Base-by-base conservation (phyloP, 1,284 basidiomycete species). In the Melampsora americana region DNA sequence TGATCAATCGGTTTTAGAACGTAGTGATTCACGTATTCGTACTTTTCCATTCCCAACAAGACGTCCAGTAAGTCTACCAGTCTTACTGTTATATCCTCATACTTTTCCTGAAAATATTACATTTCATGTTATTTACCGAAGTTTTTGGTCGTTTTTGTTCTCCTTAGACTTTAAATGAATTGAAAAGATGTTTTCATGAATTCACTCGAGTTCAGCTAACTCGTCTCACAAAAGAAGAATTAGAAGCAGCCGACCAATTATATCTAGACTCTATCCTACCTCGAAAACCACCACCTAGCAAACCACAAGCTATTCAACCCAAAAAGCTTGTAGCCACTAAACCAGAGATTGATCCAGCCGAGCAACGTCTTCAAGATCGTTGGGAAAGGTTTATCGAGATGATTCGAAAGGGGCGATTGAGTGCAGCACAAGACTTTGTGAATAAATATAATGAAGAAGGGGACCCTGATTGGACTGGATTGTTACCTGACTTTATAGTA, bases 11-110 rank as follows among this genome's bases (percentile, higher is more conserved):
- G 26, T 77, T 42, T 26, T 35, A 69, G 86, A 87, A 86, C 28
- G 92, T 96, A 18, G 39, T 6, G 72, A 74, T 79, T 87, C 88
- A 28, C 87, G 94, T 60, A 84, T 97, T 44, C 88, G 93, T 66
- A 91, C 89, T 0, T 95, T 95, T 83, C 93, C 93, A 0, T 97
- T 97, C 83, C 93, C 93, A 5, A 97, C 94, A 1, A 89, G 93
- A 39, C 87, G 94, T 79, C 93, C 94, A 11, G 92, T 94, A 82
- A 79, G 90, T 86, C 5, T 35, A 46, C 53, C 26, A 46, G 9
- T 68, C 23, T 35, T 20, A n/a, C 18, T 42, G 20, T 9, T 23
- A 28, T 42, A n/a, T 26, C 18, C 14, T 23, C n/a, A 39, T 30
- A 50, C 60, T 59, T 5, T 60, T 28, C 50, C 28, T 42, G n/a